Percentiles rank a stretch among this genome's conserved stretches.
phyloP scores from a whole-genome alignment of 352 stramenopile genomes.

The Thraustotheca clavata region DNA sequence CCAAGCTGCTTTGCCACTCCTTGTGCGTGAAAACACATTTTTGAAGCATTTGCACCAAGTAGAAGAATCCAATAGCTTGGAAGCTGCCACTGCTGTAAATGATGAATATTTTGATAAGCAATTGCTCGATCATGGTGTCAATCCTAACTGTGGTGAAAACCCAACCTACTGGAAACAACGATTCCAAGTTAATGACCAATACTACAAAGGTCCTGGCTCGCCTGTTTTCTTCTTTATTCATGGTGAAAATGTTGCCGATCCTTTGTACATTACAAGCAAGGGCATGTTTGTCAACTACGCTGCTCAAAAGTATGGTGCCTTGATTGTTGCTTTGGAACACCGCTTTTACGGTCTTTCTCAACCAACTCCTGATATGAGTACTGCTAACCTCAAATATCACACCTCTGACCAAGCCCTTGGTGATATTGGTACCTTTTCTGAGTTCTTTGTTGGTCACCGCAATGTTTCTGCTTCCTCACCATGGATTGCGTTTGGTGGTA shows the following conservation, averaged over 20 bases:
- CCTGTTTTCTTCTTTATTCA: constrained; percentile 92
- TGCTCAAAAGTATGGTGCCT: constrained; percentile 75
- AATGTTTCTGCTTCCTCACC: constrained; percentile 9
- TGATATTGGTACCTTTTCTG: constrained; percentile 54
- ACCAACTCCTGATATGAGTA: constrained; percentile 54
- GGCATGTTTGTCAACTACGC: constrained; percentile 91
- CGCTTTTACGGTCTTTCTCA: constrained; percentile 91
- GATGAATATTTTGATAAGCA: background rate
- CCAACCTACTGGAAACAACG: constrained; percentile 42
- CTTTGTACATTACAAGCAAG: constrained; percentile 89
- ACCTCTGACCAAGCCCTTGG: constrained; percentile 89
- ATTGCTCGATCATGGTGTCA: background rate
- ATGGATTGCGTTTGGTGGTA: constrained; percentile 91
- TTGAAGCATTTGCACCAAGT: background rate
- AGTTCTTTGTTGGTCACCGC: constrained; percentile 29
- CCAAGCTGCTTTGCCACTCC: no score
- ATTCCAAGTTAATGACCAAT: constrained; percentile 85
- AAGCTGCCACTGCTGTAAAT: background rate
- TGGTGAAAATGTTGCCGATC: constrained; percentile 90
- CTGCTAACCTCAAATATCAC: constrained; percentile 58
- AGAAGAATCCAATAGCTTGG: no score
- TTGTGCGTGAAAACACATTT: background rate
- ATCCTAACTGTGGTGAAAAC: background rate
- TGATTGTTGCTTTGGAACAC: constrained; percentile 94
- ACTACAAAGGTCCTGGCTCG: constrained; percentile 34